phyloP scores from a whole-genome alignment of 768 basidiomycete species.

The Lactifluus volemus region DNA sequence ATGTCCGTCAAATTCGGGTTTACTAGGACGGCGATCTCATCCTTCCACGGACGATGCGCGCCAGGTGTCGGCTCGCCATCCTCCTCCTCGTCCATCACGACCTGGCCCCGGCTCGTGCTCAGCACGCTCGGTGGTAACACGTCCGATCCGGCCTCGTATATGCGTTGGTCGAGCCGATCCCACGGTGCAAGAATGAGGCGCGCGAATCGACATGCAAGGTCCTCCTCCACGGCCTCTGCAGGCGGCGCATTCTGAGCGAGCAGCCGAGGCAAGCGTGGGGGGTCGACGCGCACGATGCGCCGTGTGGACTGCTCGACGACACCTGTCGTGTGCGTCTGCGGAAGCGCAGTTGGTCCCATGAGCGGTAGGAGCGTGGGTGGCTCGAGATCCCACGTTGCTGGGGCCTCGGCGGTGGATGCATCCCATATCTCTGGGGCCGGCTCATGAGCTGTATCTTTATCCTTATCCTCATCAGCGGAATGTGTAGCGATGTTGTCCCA shows the following conservation, averaged over 20 bases:
- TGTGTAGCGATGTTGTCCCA: not conserved
- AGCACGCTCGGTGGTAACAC: slow-evolving; percentile 31
- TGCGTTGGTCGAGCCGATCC: slow-evolving; percentile 31
- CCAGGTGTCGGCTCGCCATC: not conserved
- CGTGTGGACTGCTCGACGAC: slow-evolving; percentile 60
- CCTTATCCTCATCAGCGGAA: not conserved
- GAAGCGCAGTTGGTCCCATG: slow-evolving; percentile 49
- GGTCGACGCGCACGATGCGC: slow-evolving; percentile 39
- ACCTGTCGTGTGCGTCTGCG: slow-evolving; percentile 55
- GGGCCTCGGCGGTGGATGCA: not conserved
- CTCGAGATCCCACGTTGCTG: slow-evolving; percentile 8
- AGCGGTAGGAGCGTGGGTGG: slow-evolving; percentile 29
- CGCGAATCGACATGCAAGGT: slow-evolving; percentile 38
- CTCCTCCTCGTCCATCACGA: slow-evolving; percentile 22
- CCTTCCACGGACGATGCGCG: slow-evolving; percentile 42
- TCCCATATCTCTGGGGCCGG: slow-evolving; percentile 2
- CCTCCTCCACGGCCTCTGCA: slow-evolving; percentile 35
- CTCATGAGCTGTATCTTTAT: not conserved
- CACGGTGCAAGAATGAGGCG: slow-evolving; percentile 50
- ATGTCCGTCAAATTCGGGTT: slow-evolving; percentile 31
- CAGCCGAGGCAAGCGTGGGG: slow-evolving; percentile 28
- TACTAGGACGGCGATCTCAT: slow-evolving; percentile 53
- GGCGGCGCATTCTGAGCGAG: slow-evolving; percentile 5
- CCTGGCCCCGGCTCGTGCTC: slow-evolving; percentile 31
- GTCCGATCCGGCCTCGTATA: slow-evolving; percentile 26